These are phyloP conservation scores for Citrus sinensis DNA, from an alignment of 345 rosid genomes.

Conservation along the genomic window DVS_A1.0 CM039162.1:24721501-24722000, in stretches of 20 bases:
- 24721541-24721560: conserved; percentile 80
- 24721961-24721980: conserved; percentile 91
- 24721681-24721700: conserved; percentile 57
- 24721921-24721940: conserved; percentile 89
- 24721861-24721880: conserved; percentile 71
- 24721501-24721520: conserved; percentile 81
- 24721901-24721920: conserved; percentile 82
- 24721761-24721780: conserved; percentile 75
- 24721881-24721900: conserved; percentile 81
- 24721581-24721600: conserved; percentile 40
- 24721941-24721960: conserved; percentile 98
- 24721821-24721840: conserved; percentile 85
- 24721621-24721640: conserved; percentile 34
- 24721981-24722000: conserved; percentile 93
- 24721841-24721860: conserved; percentile 85
- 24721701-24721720: conserved; percentile 55
- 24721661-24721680: conserved; percentile 63
- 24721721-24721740: conserved; percentile 39
- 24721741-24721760: conserved; percentile 41
- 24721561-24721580: conserved; percentile 69
- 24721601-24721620: conserved; percentile 36
- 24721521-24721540: conserved; percentile 91
- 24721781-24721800: conserved; percentile 62
- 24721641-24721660: conserved; percentile 47
- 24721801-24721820: conserved; percentile 57